Base-by-base conservation (phyloP, 257 asterid species). In the Parsonsia alboflavescens region DNA sequence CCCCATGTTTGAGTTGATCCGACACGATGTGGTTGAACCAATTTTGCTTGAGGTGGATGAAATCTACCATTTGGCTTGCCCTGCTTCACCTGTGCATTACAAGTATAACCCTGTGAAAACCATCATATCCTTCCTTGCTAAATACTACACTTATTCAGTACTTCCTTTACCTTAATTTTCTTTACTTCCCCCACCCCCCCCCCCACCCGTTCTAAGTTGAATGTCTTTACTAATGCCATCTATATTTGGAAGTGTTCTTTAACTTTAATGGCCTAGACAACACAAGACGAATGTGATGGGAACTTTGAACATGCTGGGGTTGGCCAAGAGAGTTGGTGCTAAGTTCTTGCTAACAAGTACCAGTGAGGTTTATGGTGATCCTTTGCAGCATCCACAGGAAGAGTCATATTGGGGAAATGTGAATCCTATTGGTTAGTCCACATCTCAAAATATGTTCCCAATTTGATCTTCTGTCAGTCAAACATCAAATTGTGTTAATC, bases 261-360 rank as follows among this genome's bases (percentile, higher is more conserved):
- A 79, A 90, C 89, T 83, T 63, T 15, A 53, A 30, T 80, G 76
- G 81, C 46, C 70, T 62, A 46, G 88, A 71, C 77, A 78, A 82
- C 88, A 93, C 97, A 93, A 93, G 86, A 93, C 98, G 46, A 93
- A 93, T 83, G 97, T 93, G 84, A 90, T 93, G 97, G 98, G 98
- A 78, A 93, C 97, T 64, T 69, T 93, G 86, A 93, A 93, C 90
- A 93, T 90, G 97, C 75, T 93, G 83, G 98, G 97, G 3, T 70
- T 93, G 72, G 98, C 98, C 3, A 93, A 93, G 85, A 86, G 98
- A 79, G 82, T 93, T 0, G 90, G 94, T 5, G 97, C 98, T 0
- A 84, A 96, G 28, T 93, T 93, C 71, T 71, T 93, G 82, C 88
- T 93, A 22, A 91, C 97, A 2, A 93, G 98, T 83, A 91, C 98